Evolutionary conservation across 768 basidiomycete species (phyloP), one percentile per base, ranked within the genome.

Genomic region (Pulveroboletus sp.): DNA sequence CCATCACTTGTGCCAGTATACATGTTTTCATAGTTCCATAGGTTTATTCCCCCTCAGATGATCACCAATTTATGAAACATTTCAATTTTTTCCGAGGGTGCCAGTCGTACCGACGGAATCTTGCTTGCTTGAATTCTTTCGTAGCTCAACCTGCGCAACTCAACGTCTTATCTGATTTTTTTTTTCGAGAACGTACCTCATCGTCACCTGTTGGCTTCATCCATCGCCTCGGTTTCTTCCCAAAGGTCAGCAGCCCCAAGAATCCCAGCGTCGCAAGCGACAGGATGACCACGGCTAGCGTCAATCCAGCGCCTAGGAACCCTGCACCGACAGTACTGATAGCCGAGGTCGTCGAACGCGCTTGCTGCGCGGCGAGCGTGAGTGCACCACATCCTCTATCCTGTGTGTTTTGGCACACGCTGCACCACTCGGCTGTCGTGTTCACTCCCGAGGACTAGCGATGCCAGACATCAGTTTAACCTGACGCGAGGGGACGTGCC

Each of bases 241-340:
- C 56, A 30, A 72, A 47, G 20, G 49, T 59, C 49, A 71, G 19
- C 24, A 70, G 6, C 6, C 81, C 78, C 39, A 76, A 42, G 60
- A 76, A 73, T 14, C 60, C 62, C 29, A 81, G 58, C 14, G 71
- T 50, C 3, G 58, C 68, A 16, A 78, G 55, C 54, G 74, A 65
- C 12, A 68, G 52, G 27, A 75, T 55, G 35, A 64, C 64, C 11
- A 79, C 70, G 5, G 67, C 74, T 32, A 81, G 57, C 12, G 74
- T 74, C 50, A 83, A 59, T 12, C 80, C 79, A 4, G 84, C 83
- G 24, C 83, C 84, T 13, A 86, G 69, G 68, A 83, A 81, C 2
- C 84, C 84, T n/a, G 84, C 83, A 7, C 80, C 84, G 8, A 83
- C 73, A 1, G 73, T 75, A 51, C 72, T 73, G 55, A 84, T 74